Percentiles rank a stretch among this genome's conserved stretches.
phyloP scores from a whole-genome alignment of 1,139 yeast species.

The Diutina scorzettiae region DNA sequence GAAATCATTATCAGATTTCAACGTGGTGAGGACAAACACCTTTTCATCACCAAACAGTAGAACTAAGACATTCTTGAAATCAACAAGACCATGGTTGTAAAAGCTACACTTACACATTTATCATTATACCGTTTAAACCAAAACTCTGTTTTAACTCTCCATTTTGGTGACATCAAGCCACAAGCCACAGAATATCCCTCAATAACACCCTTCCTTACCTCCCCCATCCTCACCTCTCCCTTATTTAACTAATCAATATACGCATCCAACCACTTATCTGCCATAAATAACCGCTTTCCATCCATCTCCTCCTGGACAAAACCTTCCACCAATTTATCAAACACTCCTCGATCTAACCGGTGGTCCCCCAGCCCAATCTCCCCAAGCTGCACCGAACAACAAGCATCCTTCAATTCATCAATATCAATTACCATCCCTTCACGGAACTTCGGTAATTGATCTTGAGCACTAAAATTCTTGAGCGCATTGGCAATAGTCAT shows the following conservation, averaged over 20 bases:
- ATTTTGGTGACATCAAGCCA: too few species aligned
- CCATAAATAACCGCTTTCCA: conserved; percentile 44
- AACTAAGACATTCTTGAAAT: too few species aligned
- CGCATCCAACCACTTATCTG: conserved; percentile 50
- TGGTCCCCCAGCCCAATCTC: conserved; percentile 35
- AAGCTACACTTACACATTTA: too few species aligned
- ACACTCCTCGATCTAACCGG: conserved; percentile 40
- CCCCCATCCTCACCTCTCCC: too few species aligned
- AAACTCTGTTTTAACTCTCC: too few species aligned
- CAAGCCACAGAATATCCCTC: too few species aligned
- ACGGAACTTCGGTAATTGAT: conserved; percentile 8
- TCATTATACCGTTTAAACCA: too few species aligned
- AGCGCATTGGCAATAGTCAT: conserved; percentile 54
- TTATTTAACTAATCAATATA: conserved; percentile 22
- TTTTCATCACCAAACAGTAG: too few species aligned
- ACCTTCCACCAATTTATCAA: conserved; percentile 40
- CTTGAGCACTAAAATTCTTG: conserved; percentile 32
- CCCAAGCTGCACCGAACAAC: conserved; percentile 33
- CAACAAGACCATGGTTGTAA: too few species aligned
- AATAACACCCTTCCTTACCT: too few species aligned
- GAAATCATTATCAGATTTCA: too few species aligned
- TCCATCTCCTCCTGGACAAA: conserved; percentile 47
- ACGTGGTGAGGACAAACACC: too few species aligned
- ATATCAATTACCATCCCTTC: conserved; percentile 31
- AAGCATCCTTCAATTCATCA: conserved; percentile 37